Percentiles rank a stretch among this genome's conserved stretches.
Conservation (phyloP, 2,329 filamentous ascomycete species). For the Metarhizium rileyi region DNA sequence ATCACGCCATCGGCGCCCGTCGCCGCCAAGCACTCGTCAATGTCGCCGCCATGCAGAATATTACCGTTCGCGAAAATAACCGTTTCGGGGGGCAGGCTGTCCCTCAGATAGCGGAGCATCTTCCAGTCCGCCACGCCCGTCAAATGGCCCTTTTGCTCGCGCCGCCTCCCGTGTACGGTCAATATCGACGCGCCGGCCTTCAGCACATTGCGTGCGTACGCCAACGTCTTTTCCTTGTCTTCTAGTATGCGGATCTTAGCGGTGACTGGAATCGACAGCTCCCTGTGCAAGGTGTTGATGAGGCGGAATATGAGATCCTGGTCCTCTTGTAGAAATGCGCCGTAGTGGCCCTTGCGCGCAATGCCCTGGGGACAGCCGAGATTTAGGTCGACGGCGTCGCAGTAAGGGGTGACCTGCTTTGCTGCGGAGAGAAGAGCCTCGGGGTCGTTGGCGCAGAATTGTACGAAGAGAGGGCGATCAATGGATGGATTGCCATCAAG, state of each 20-base stretch:
- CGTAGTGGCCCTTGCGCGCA: constrained; percentile 81
- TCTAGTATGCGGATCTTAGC: constrained; percentile 92
- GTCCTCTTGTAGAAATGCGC: constrained; percentile 90
- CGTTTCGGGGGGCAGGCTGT: constrained; percentile 74
- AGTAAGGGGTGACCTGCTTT: constrained; percentile 69
- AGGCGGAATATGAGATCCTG: constrained; percentile 73
- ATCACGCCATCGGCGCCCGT: constrained; percentile 91
- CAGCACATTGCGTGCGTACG: constrained; percentile 81
- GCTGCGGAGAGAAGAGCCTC: constrained; percentile 74
- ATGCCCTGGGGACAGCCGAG: constrained; percentile 95
- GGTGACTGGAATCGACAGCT: constrained; percentile 76
- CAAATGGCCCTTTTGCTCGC: constrained; percentile 93
- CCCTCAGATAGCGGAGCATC: constrained; percentile 71
- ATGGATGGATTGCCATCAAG: constrained; percentile 80
- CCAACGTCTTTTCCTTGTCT: constrained; percentile 73
- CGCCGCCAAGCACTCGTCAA: constrained; percentile 65
- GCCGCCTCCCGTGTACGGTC: constrained; percentile 77
- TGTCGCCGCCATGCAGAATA: constrained; percentile 69
- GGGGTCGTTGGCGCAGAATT: constrained; percentile 89
- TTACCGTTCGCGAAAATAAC: constrained; percentile 98
- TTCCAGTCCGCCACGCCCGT: constrained; percentile 90
- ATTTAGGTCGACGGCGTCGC: constrained; percentile 92
- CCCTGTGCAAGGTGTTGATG: constrained; percentile 70
- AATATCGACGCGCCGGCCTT: constrained; percentile 84
- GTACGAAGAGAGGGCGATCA: constrained; percentile 86